Evolutionary conservation across 441 rosid species (phyloP).

Genomic region (Cnidoscolus chayamansa): DNA sequence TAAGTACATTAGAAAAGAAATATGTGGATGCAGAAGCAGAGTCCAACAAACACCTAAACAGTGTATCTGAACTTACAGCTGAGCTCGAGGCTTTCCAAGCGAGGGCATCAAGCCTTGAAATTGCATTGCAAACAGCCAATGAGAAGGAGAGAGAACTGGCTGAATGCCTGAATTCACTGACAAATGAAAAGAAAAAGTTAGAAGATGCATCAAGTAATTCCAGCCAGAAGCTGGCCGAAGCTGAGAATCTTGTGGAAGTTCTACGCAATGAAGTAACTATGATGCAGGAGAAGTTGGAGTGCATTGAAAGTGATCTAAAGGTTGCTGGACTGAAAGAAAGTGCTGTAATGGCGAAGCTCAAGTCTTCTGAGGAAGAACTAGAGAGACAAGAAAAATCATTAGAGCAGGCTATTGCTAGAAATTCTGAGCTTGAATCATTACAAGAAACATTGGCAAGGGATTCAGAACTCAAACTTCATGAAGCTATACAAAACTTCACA

Average conservation of each 20-base stretch:
- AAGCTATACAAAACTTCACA: conserved; percentile 46
- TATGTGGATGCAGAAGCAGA: conserved; percentile 58
- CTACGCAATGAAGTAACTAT: conserved; percentile 61
- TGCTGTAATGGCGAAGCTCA: conserved; percentile 65
- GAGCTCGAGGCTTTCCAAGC: conserved; percentile 71
- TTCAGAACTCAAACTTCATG: conserved; percentile 57
- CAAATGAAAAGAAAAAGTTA: conserved; percentile 64
- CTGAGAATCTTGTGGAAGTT: conserved; percentile 62
- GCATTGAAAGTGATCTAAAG: conserved; percentile 61
- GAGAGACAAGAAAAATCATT: conserved; percentile 49
- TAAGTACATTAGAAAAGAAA: conserved; percentile 63
- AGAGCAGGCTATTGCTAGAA: conserved; percentile 51
- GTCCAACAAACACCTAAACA: conserved; percentile 43
- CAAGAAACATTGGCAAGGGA: conserved; percentile 57
- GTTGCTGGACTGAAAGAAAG: conserved; percentile 61
- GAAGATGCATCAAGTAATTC: conserved; percentile 54
- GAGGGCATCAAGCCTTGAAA: conserved; percentile 69
- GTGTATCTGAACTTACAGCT: conserved; percentile 59
- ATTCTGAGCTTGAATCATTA: conserved; percentile 56
- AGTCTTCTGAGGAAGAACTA: conserved; percentile 65
- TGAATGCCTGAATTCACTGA: conserved; percentile 47
- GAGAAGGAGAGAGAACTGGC: conserved; percentile 64
- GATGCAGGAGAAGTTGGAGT: conserved; percentile 60
- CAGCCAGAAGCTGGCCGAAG: conserved; percentile 53
- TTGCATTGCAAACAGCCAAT: conserved; percentile 53